These are phyloP conservation scores for Solanum verrucosum DNA, from an alignment of 257 asterid genomes.

Conservation along the genomic window DNA sequence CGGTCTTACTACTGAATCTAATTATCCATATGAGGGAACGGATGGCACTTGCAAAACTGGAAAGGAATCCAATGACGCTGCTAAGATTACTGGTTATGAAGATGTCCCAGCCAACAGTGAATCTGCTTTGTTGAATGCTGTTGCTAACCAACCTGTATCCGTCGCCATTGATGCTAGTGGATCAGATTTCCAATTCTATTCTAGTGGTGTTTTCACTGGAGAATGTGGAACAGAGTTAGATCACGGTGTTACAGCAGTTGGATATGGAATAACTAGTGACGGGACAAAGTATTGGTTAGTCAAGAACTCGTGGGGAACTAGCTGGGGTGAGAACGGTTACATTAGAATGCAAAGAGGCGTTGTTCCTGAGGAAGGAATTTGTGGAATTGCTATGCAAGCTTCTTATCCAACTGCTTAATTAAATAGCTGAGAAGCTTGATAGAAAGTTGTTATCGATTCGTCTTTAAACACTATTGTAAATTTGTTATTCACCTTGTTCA, in stretches of 20 bases:
- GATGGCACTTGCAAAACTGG: not conserved
- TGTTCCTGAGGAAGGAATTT: not conserved
- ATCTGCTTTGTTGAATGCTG: not conserved
- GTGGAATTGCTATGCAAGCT: not conserved
- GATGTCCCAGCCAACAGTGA: not conserved
- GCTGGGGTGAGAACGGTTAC: not conserved
- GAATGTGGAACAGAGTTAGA: not conserved
- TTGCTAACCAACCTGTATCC: not conserved
- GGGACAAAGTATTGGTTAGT: not conserved
- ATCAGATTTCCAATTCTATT: not conserved
- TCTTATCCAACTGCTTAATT: not conserved
- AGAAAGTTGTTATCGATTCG: not conserved
- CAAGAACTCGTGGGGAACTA: not conserved
- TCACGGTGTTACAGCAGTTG: not conserved
- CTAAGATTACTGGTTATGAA: not conserved
- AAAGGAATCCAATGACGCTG: not conserved
- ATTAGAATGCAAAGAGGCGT: not conserved
- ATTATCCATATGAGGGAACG: not conserved
- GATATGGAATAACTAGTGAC: not conserved
- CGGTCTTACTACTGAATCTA: not conserved
- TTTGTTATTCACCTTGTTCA: not conserved
- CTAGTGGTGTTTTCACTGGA: not conserved
- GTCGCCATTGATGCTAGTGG: constrained; percentile 1
- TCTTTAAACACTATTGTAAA: not conserved
- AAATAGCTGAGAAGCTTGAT: not conserved